Conservation (phyloP, 192 early-diverging fungal species). For the Backusella tarrabulga region DNA sequence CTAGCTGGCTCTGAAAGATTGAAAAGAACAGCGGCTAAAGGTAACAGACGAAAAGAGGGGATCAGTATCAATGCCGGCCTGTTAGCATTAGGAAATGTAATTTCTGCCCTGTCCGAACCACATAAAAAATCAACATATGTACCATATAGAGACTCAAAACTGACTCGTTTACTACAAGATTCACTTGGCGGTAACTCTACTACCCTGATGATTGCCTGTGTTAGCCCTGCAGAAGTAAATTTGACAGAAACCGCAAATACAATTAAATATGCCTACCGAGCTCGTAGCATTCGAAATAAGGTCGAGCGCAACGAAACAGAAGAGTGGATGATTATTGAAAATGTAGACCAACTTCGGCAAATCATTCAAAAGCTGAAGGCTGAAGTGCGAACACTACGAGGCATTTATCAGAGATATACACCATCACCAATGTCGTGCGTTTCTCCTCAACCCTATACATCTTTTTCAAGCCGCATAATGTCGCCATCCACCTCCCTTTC, state of each 20-base stretch:
- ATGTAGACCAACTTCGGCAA: constrained; percentile 59
- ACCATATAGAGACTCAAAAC: constrained; percentile 97
- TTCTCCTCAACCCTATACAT: neutral
- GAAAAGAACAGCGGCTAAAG: constrained; percentile 91
- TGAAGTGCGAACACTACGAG: constrained; percentile 52
- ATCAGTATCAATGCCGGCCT: constrained; percentile 97
- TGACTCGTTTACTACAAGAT: constrained; percentile 95
- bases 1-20: constrained; percentile 94
- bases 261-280: constrained; percentile 92
- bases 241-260: constrained; percentile 91
- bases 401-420: neutral
- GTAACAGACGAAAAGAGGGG: constrained; percentile 91
- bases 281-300: constrained; percentile 93
- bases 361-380: constrained; percentile 61
- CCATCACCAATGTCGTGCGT: neutral
- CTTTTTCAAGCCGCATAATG: neutral
- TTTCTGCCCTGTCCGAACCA: constrained; percentile 92
- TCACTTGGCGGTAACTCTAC: constrained; percentile 91
- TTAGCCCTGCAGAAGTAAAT: constrained; percentile 81
- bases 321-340: constrained; percentile 60
- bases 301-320: constrained; percentile 67
- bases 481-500: constrained; percentile 14
- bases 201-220: constrained; percentile 95
- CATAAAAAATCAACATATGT: constrained; percentile 64
- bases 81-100: constrained; percentile 95